A percentile compares a stretch with the other conserved stretches of the same genome.
These are phyloP conservation scores for Hyphopichia buzzinii DNA, from an alignment of 1,139 yeast genomes.

Conservation along the genomic window DNA sequence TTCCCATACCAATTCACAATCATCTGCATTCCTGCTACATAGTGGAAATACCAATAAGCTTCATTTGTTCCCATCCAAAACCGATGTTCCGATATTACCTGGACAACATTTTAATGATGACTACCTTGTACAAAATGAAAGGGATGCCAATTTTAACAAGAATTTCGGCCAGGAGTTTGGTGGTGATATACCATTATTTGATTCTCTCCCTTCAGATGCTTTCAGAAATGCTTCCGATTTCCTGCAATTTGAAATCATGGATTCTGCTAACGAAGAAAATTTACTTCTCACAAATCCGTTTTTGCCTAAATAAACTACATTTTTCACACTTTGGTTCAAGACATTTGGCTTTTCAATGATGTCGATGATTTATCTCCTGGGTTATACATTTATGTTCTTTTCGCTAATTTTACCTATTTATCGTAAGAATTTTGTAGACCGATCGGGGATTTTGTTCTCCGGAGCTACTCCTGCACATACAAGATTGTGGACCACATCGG, in stretches of 20 bases:
- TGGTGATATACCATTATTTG: slow-evolving; percentile 3
- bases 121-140: too few species aligned
- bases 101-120: too few species aligned
- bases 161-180: background rate
- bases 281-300: slow-evolving; percentile 12
- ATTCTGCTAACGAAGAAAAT: slow-evolving; percentile 11
- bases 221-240: slow-evolving; percentile 7
- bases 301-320: slow-evolving; percentile 2
- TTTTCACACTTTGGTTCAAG: too few species aligned
- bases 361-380: too few species aligned
- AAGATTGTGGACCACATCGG: too few species aligned
- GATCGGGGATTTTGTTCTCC: too few species aligned
- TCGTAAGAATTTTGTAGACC: too few species aligned
- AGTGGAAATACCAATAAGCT: slow-evolving; percentile 7
- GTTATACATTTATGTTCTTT: too few species aligned
- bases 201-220: slow-evolving; percentile 13
- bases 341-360: too few species aligned
- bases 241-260: slow-evolving; percentile 12
- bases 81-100: background rate
- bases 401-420: too few species aligned
- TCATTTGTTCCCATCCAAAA: slow-evolving; percentile 4
- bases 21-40: background rate
- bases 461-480: too few species aligned
- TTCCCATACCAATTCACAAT: slow-evolving; percentile 6
- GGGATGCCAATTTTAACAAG: too few species aligned